phyloP scores from a whole-genome alignment of 164 flowering plant species.

The Tinospora cordifolia region DNA sequence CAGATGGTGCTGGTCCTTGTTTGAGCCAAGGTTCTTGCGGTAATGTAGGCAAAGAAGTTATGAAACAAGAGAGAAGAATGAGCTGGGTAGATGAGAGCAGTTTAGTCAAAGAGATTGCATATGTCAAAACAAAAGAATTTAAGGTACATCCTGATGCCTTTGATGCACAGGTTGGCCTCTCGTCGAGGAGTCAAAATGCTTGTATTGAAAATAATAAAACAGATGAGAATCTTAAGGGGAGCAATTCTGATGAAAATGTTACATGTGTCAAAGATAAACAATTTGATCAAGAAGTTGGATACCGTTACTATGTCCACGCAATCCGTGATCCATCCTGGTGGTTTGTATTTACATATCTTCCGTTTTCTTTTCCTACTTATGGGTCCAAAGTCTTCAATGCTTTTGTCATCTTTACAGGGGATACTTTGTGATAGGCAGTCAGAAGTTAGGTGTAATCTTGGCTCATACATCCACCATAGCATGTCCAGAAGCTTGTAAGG shows the following conservation, averaged over 20 bases:
- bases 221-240: too few species aligned
- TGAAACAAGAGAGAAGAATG: conserved; percentile 11
- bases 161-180: background rate
- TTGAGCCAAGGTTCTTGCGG: background rate
- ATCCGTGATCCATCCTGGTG: conserved; percentile 44
- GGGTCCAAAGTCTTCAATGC: background rate
- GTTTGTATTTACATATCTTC: conserved; percentile 17
- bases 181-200: too few species aligned
- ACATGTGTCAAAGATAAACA: background rate
- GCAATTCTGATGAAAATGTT: background rate
- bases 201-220: too few species aligned
- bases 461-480: conserved; percentile 54
- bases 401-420: conserved; percentile 31
- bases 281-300: background rate
- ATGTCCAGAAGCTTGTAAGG: conserved; percentile 28
- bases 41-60: conserved; percentile 10
- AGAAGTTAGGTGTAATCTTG: conserved; percentile 12
- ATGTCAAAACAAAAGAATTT: background rate
- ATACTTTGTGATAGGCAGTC: conserved; percentile 19
- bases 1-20: background rate
- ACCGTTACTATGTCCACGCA: conserved; percentile 21
- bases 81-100: conserved; percentile 2
- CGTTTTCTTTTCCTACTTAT: background rate
- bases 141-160: background rate
- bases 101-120: conserved; percentile 11